phyloP scores from a whole-genome alignment of 2,329 filamentous ascomycete species.

The Chalaropsis ovoidea region DNA sequence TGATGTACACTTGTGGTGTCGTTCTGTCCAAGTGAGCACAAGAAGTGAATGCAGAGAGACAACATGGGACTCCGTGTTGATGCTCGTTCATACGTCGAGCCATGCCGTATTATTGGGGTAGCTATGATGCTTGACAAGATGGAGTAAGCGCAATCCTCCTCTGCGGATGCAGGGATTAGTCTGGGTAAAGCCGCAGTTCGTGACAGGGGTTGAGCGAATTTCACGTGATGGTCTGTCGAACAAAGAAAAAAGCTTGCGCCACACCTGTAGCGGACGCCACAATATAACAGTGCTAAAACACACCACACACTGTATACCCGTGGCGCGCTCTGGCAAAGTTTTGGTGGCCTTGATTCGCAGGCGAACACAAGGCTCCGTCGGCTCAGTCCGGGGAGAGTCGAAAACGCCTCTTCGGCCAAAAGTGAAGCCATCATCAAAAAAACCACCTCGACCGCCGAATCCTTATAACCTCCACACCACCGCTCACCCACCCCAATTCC shows the following conservation, averaged over 20 bases:
- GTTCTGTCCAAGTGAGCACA: too few species aligned
- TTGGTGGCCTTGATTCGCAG: conserved; percentile 24
- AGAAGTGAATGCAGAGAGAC: too few species aligned
- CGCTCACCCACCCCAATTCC: conserved; percentile 31
- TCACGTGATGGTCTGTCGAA: conserved; percentile 4
- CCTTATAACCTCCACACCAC: conserved; percentile 30
- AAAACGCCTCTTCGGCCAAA: conserved; percentile 27
- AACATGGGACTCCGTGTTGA: too few species aligned
- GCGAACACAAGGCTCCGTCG: conserved; percentile 21
- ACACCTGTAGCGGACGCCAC: not conserved
- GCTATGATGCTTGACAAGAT: not conserved
- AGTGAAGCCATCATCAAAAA: conserved; percentile 32
- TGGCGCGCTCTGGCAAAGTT: conserved; percentile 1
- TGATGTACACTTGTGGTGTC: too few species aligned
- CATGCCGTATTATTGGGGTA: not conserved
- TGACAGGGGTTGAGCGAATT: not conserved
- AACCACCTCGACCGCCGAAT: conserved; percentile 27
- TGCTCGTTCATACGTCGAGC: not conserved
- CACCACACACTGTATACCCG: not conserved
- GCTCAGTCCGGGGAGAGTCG: conserved; percentile 22
- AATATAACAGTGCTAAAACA: not conserved
- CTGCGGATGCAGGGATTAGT: not conserved
- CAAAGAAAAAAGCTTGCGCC: conserved; percentile 17
- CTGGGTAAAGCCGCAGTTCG: not conserved
- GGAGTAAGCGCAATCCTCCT: not conserved